A percentile compares a stretch with the other conserved stretches of the same genome.
Conservation (phyloP, 306 rosid genomes). For the Lathyrus aphaca region DNA sequence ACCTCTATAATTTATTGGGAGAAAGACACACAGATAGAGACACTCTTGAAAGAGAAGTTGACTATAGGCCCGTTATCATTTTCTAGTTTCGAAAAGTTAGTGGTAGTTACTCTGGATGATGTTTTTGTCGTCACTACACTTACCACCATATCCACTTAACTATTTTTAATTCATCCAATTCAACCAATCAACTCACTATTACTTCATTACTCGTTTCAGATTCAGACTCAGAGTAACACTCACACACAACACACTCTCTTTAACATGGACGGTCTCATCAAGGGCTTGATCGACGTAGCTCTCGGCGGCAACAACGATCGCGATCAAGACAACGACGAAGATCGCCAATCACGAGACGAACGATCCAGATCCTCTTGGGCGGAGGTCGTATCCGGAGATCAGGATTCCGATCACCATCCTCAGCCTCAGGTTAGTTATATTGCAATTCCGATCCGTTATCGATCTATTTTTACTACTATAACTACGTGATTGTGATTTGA, state of each 20-base stretch:
- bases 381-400: constrained; percentile 77
- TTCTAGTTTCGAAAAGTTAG: not conserved
- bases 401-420: constrained; percentile 39
- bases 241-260: not conserved
- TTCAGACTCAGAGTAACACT: not conserved
- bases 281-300: constrained; percentile 59
- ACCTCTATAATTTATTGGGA: too few species aligned
- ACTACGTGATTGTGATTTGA: not conserved
- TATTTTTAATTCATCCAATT: too few species aligned
- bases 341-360: constrained; percentile 43
- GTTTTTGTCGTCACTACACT: not conserved
- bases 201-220: not conserved
- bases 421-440: not conserved
- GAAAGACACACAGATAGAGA: too few species aligned
- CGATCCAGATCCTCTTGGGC: constrained; percentile 86
- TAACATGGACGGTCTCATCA: constrained; percentile 80
- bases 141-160: not conserved
- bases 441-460: not conserved
- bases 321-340: not conserved
- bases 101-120: not conserved
- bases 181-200: not conserved
- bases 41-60: too few species aligned
- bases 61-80: too few species aligned
- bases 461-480: not conserved
- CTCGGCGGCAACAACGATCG: constrained; percentile 49